Evolutionary conservation across 2,329 filamentous ascomycete genomes (phyloP), one percentile per base, ranked within the genome.

Genomic region (Aspergillus persii): DNA sequence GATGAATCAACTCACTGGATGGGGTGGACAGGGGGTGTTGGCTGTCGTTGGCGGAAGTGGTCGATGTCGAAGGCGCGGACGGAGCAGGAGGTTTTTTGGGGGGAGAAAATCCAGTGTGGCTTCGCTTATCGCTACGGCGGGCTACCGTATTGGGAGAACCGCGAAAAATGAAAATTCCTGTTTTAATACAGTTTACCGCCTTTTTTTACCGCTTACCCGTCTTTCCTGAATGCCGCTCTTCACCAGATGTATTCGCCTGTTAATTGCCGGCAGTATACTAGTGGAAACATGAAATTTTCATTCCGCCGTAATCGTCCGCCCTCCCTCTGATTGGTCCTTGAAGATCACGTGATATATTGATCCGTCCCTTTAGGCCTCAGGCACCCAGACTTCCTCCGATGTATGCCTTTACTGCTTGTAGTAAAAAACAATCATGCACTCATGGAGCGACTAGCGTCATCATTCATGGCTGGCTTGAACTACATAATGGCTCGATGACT

Each of bases 31-130:
- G 61, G 57, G 58, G 62, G 64, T 63, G 72, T 72, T 70, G 74
- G 74, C 68, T 71, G 72, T 69, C 64, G 71, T 74, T 71, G 71
- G 72, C 67, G 72, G 71, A 69, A 65, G 66, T 72, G 69, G 72
- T 75, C 72, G 70, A 70, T 66, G 67, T 66, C 64, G 62, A 62
- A 62, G 53, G 53, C 65, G 60, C 56, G 60, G 18, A 23, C 18
- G 18, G 18, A 23, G 18, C 18, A 64, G 57, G 52, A 52, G 46
- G 18, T 53, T 62, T 63, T 74, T 69, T 66, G 64, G 63, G 63
- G 62, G 57, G 67, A 60, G 69, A 72, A 71, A 68, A 68, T 72
- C 64, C 59, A 72, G 68, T 74, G 73, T 70, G 72, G 53, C 54
- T 65, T 76, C 73, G 73, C 73, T 75, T 74, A 75, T 58, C 59